Percentiles rank a stretch among this genome's conserved stretches.
Conservation (phyloP, 495 filamentous ascomycete genomes). For the Trichoderma erinaceum region DNA sequence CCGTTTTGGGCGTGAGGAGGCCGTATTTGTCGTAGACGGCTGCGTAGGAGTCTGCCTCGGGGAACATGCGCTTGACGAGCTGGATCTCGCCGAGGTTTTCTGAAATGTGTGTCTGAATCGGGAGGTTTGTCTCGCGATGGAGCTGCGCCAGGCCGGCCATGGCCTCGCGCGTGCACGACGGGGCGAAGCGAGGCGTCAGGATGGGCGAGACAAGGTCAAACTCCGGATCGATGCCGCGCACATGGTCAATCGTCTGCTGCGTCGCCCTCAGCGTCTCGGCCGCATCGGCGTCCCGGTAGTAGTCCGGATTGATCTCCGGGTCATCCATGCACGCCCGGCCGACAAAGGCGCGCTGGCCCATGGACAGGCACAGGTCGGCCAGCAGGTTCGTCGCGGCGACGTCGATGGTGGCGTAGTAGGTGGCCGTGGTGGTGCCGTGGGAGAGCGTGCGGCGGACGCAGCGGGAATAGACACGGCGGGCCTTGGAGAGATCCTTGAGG, state of each 20-base stretch:
- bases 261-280: conserved; percentile 52
- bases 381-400: conserved; percentile 80
- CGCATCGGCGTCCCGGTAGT: conserved; percentile 65
- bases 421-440: conserved; percentile 83
- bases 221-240: conserved; percentile 57
- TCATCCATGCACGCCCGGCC: conserved; percentile 90
- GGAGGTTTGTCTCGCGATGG: conserved; percentile 51
- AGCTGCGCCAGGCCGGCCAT: conserved; percentile 59
- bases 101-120: conserved; percentile 85
- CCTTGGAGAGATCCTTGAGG: conserved; percentile 44
- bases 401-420: conserved; percentile 88
- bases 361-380: conserved; percentile 64
- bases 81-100: conserved; percentile 71
- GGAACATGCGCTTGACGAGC: conserved; percentile 67
- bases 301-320: conserved; percentile 53
- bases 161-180: conserved; percentile 56
- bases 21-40: conserved; percentile 69
- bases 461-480: conserved; percentile 61
- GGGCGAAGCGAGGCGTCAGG: conserved; percentile 87
- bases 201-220: conserved; percentile 62
- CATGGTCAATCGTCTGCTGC: conserved; percentile 57
- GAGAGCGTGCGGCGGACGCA: conserved; percentile 73
- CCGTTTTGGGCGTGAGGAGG: conserved; percentile 64
- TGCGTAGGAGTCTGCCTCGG: conserved; percentile 57
- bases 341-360: conserved; percentile 83